phyloP scores from a whole-genome alignment of 2,329 filamentous ascomycete species.

The Fusarium heterosporum region DNA sequence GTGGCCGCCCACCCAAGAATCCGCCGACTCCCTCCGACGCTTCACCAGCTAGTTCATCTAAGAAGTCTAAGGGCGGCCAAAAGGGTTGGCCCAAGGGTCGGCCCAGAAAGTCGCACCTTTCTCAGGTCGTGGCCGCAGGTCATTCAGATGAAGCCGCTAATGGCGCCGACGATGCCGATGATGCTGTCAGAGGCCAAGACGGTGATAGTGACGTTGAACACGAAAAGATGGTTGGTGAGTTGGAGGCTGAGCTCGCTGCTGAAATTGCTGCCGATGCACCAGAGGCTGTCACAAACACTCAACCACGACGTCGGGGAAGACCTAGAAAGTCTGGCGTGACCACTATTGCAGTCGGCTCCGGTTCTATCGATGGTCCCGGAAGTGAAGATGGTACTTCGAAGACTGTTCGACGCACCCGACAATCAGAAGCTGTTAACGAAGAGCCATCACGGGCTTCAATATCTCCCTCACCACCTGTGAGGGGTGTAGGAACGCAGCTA shows the following conservation, averaged over 20 bases:
- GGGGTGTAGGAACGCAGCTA: slow-evolving; percentile 49
- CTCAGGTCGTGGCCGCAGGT: slow-evolving; percentile 21
- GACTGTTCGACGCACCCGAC: slow-evolving; percentile 43
- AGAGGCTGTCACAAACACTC: slow-evolving; percentile 1
- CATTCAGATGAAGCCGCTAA: background rate
- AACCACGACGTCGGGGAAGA: slow-evolving; percentile 42
- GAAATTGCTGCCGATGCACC: slow-evolving; percentile 25
- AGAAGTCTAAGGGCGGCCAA: slow-evolving; percentile 42
- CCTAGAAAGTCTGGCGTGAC: slow-evolving; percentile 47
- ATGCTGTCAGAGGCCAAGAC: slow-evolving; percentile 2
- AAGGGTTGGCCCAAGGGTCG: slow-evolving; percentile 46
- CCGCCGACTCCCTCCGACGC: slow-evolving; percentile 12
- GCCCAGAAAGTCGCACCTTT: slow-evolving; percentile 44
- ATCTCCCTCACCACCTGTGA: slow-evolving; percentile 10
- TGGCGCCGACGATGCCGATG: background rate
- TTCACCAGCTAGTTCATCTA: slow-evolving; percentile 17
- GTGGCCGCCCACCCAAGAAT: slow-evolving; percentile 51
- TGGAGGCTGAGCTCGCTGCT: slow-evolving; percentile 33
- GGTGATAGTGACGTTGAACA: slow-evolving; percentile 30
- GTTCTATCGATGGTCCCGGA: background rate
- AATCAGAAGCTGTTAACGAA: slow-evolving; percentile 29
- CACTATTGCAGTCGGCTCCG: slow-evolving; percentile 39
- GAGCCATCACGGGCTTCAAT: slow-evolving; percentile 6
- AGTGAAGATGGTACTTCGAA: slow-evolving; percentile 19
- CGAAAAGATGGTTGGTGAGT: slow-evolving; percentile 30